Evolutionary conservation across 345 rosid genomes (phyloP).

Genomic region (Moringa oleifera): DNA sequence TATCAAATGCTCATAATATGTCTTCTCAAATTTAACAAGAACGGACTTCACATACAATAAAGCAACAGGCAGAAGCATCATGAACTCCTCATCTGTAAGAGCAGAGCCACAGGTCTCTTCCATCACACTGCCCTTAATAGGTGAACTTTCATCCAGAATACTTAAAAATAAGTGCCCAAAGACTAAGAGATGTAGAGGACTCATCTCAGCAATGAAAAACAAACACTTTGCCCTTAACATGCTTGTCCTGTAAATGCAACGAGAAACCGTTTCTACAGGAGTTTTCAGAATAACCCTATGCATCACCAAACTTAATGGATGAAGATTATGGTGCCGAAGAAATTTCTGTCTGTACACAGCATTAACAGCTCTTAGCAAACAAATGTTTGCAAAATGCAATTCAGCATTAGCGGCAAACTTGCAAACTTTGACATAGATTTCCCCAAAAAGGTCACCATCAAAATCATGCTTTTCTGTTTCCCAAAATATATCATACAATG

Average conservation of each 20-base stretch:
- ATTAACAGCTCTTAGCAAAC: conserved; percentile 57
- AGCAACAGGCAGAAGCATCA: conserved; percentile 72
- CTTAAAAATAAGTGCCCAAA: conserved; percentile 51
- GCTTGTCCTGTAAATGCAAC: conserved; percentile 42
- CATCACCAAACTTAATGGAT: conserved; percentile 50
- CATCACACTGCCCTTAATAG: conserved; percentile 12
- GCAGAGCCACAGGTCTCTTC: conserved; percentile 16
- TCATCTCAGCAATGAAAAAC: conserved; percentile 62
- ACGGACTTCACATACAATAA: conserved; percentile 45
- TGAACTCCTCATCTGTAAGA: conserved; percentile 49
- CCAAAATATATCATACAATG: conserved; percentile 49
- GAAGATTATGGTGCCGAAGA: conserved; percentile 32
- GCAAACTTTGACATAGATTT: conserved; percentile 51
- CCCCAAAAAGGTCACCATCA: conserved; percentile 49
- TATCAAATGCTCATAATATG: conserved; percentile 27
- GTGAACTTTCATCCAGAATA: conserved; percentile 23
- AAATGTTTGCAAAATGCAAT: conserved; percentile 43
- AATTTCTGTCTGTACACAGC: conserved; percentile 37
- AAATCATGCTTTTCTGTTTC: conserved; percentile 36
- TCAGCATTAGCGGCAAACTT: conserved; percentile 43
- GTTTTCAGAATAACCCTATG: conserved; percentile 47
- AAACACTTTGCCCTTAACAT: conserved; percentile 56
- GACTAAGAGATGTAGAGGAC: conserved; percentile 60
- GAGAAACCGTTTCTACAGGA: conserved; percentile 56
- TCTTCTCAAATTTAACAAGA: conserved; percentile 41